A percentile compares a stretch with the other conserved stretches of the same genome.
Conservation (phyloP, 1,284 basidiomycete genomes). For the Ustilago nuda region DNA sequence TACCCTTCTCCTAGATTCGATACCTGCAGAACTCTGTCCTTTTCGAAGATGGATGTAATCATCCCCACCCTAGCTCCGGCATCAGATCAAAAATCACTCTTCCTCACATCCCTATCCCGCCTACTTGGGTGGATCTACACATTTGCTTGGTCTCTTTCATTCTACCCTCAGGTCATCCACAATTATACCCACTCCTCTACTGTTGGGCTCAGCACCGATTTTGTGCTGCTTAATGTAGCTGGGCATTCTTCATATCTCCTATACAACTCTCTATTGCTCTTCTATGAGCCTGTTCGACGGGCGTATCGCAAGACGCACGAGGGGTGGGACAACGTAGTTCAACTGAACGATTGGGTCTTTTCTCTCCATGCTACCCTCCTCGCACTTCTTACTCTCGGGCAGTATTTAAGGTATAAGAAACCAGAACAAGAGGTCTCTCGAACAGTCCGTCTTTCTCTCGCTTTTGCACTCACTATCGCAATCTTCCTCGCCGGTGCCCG, state of each 20-base stretch:
- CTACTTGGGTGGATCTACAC: constrained; percentile 64
- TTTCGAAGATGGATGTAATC: constrained; percentile 15
- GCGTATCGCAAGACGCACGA: constrained; percentile 50
- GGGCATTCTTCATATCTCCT: constrained; percentile 59
- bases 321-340: constrained; percentile 51
- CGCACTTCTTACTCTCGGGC: constrained; percentile 17
- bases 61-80: background rate
- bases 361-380: constrained; percentile 51
- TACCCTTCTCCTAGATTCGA: background rate
- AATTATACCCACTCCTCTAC: constrained; percentile 43
- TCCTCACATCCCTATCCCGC: constrained; percentile 37
- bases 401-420: constrained; percentile 15
- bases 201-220: constrained; percentile 57
- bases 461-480: constrained; percentile 4
- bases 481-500: constrained; percentile 27
- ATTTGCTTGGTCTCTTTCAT: constrained; percentile 59
- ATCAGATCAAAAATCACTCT: background rate
- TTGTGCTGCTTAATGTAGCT: constrained; percentile 53
- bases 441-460: constrained; percentile 15
- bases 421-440: constrained; percentile 6
- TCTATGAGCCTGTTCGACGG: constrained; percentile 35
- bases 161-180: constrained; percentile 62
- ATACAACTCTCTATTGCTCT: constrained; percentile 49
- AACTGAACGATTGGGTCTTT: constrained; percentile 58
- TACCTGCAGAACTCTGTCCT: background rate